Evolutionary conservation across 805 yeast genomes (phyloP).

Genomic region (Candida endomychidarum): DNA sequence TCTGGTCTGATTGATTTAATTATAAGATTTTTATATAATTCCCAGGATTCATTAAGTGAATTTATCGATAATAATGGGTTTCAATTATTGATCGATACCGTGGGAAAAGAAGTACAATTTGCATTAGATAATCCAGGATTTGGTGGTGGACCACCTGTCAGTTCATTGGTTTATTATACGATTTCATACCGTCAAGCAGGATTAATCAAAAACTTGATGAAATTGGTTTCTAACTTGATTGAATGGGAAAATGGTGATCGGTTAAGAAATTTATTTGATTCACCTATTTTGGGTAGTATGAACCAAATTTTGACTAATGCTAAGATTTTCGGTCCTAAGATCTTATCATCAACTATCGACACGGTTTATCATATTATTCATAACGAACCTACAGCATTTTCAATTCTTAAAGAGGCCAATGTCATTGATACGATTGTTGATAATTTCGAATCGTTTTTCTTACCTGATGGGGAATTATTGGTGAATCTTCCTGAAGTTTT

Average conservation of each 20-base stretch:
- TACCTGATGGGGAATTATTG: conserved; percentile 58
- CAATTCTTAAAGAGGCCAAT: conserved; percentile 74
- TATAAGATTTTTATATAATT: conserved; percentile 43
- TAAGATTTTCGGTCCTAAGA: conserved; percentile 61
- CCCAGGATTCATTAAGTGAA: conserved; percentile 53
- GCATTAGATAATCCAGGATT: conserved; percentile 58
- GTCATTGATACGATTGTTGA: conserved; percentile 65
- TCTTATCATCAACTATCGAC: conserved; percentile 60
- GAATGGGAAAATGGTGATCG: conserved; percentile 80
- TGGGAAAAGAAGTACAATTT: conserved; percentile 63
- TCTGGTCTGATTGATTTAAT: conserved; percentile 64
- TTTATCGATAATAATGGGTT: conserved; percentile 73
- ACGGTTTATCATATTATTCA: conserved; percentile 72
- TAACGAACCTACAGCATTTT: conserved; percentile 87
- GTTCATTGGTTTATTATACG: conserved; percentile 48
- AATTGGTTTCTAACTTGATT: conserved; percentile 61
- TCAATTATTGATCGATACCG: conserved; percentile 53
- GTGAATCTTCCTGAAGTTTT: conserved; percentile 68
- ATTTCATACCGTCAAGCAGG: conserved; percentile 62
- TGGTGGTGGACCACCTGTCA: conserved; percentile 58
- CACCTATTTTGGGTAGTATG: conserved; percentile 66
- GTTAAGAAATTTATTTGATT: conserved; percentile 81
- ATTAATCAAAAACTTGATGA: conserved; percentile 49
- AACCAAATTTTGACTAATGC: conserved; percentile 59
- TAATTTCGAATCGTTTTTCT: conserved; percentile 54